These are phyloP conservation scores for Aspergillus transmontanensis DNA, from an alignment of 2,329 filamentous ascomycete genomes.

Conservation along the genomic window DNA sequence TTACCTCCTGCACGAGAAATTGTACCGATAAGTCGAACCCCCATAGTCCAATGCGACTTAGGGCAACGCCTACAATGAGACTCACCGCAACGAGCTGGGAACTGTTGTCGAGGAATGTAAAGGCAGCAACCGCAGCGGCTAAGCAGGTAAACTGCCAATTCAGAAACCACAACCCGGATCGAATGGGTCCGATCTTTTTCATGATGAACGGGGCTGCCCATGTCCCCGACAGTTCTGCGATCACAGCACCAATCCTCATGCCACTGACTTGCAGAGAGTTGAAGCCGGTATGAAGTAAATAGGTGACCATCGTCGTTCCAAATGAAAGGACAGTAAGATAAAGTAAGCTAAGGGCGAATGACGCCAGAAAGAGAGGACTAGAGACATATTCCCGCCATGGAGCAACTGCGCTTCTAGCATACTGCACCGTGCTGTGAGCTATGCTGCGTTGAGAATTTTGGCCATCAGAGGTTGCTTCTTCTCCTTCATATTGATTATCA, in stretches of 20 bases:
- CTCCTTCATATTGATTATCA: background rate
- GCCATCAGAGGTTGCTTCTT: conserved; percentile 8
- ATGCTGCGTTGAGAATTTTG: conserved; percentile 36
- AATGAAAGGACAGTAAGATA: conserved; percentile 61
- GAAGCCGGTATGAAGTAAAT: conserved; percentile 54
- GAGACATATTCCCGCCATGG: conserved; percentile 32
- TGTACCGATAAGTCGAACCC: conserved; percentile 65
- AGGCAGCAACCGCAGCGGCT: conserved; percentile 47
- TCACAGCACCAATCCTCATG: conserved; percentile 50
- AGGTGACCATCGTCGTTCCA: conserved; percentile 58
- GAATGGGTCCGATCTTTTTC: conserved; percentile 57
- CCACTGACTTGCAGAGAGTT: conserved; percentile 51
- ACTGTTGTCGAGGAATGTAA: conserved; percentile 36
- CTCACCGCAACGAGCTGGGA: conserved; percentile 47
- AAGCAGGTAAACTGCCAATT: conserved; percentile 67
- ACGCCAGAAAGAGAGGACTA: conserved; percentile 45
- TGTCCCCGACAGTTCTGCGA: conserved; percentile 58
- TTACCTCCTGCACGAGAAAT: conserved; percentile 63
- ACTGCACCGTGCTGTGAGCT: background rate
- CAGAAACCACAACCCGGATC: conserved; percentile 71
- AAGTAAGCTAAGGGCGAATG: conserved; percentile 53
- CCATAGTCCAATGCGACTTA: conserved; percentile 64
- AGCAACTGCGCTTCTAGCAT: conserved; percentile 10
- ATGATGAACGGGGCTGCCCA: conserved; percentile 55
- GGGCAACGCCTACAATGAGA: conserved; percentile 53